phyloP scores from a whole-genome alignment of 306 rosid genomes.

The Gillenia trifoliata region DNA sequence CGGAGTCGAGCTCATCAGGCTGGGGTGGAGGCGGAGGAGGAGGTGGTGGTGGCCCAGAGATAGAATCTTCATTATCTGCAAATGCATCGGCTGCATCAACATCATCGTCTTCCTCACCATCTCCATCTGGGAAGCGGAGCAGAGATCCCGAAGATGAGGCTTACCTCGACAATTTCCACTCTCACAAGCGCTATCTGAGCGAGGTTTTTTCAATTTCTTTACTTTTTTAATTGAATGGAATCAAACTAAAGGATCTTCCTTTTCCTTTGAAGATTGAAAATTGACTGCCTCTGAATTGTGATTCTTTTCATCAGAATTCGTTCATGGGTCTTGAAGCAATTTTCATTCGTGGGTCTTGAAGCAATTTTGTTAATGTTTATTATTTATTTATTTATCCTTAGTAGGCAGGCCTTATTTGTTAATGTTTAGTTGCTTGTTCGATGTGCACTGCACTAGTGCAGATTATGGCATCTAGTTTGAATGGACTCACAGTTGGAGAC shows the following conservation, averaged over 20 bases:
- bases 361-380: neutral
- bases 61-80: conserved; percentile 27
- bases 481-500: conserved; percentile 94
- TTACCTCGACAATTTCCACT: conserved; percentile 88
- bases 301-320: neutral
- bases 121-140: conserved; percentile 66
- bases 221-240: neutral
- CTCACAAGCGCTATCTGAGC: conserved; percentile 96
- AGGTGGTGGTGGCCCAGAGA: conserved; percentile 2
- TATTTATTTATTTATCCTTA: no score
- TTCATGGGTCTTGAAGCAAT: neutral
- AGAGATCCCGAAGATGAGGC: conserved; percentile 98
- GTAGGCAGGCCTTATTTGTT: neutral
- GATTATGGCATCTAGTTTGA: conserved; percentile 99
- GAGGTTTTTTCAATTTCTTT: conserved; percentile 46
- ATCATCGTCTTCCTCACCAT: conserved; percentile 22
- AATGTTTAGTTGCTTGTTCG: neutral
- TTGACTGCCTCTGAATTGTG: neutral
- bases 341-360: no score
- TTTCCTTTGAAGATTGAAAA: neutral
- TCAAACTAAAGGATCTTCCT: neutral
- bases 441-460: conserved; percentile 13
- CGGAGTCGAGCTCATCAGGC: conserved; percentile 55
- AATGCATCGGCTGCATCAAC: conserved; percentile 37
- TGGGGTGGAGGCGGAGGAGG: conserved; percentile 11